Percentiles rank a stretch among this genome's conserved stretches.
Evolutionary conservation across 306 rosid species (phyloP).

Genomic region (Cucumis hystrix): DNA sequence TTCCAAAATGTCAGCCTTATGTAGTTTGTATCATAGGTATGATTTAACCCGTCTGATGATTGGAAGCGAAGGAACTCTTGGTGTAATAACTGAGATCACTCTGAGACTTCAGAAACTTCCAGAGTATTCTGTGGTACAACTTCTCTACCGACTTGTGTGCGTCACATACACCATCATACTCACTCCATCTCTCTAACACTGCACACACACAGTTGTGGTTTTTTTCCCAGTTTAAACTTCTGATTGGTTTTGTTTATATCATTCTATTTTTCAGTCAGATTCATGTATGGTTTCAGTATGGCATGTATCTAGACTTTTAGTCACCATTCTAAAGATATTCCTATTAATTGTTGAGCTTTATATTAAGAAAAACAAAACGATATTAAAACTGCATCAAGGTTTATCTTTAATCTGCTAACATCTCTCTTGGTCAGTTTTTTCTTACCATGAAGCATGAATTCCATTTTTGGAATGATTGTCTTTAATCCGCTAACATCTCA

Average conservation of each 20-base stretch:
- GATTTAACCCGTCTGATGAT: slow-evolving; percentile 88
- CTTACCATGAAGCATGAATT: not conserved
- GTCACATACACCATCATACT: not conserved
- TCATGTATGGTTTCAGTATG: not conserved
- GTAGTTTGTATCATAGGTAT: slow-evolving; percentile 36
- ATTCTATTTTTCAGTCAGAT: not conserved
- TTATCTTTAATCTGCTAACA: not conserved
- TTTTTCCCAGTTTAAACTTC: not conserved
- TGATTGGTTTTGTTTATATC: not conserved
- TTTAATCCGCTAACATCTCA: not conserved
- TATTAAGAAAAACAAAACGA: not conserved
- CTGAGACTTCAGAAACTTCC: slow-evolving; percentile 88
- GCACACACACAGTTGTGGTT: not conserved
- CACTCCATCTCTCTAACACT: not conserved
- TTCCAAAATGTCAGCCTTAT: slow-evolving; percentile 1
- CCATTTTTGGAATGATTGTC: not conserved
- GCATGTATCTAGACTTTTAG: not conserved
- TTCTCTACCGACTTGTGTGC: not conserved
- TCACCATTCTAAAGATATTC: not conserved
- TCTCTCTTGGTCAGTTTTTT: not conserved
- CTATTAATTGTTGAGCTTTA: not conserved
- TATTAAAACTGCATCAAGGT: not conserved
- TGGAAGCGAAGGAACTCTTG: slow-evolving; percentile 99
- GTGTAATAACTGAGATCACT: slow-evolving; percentile 82
- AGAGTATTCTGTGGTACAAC: slow-evolving; percentile 65